Conservation (phyloP, 257 asterid genomes). For the Paraleonurus japonicus region DNA sequence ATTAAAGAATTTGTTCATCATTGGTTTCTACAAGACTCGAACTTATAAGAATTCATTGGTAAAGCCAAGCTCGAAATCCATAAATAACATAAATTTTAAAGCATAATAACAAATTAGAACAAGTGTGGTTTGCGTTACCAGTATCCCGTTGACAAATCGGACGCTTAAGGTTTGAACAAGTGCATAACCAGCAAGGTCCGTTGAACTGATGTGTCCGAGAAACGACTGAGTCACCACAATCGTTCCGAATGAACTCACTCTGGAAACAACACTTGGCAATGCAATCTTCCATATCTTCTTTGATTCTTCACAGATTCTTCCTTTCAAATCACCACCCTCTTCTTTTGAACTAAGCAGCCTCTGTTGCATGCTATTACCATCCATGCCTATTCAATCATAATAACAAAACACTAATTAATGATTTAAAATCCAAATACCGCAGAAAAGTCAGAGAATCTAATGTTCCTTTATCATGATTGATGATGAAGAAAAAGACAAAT, state of each 20-base stretch:
- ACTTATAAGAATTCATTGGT: too few relatives aligned
- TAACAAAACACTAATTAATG: not conserved
- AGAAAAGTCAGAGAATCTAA: too few relatives aligned
- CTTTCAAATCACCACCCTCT: not conserved
- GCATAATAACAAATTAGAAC: too few relatives aligned
- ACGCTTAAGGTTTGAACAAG: conserved; percentile 24
- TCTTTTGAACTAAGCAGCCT: not conserved
- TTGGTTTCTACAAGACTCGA: too few relatives aligned
- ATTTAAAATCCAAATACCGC: too few relatives aligned
- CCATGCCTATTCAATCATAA: conserved; percentile 14
- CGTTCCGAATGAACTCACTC: conserved; percentile 21
- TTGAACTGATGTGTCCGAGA: conserved; percentile 9
- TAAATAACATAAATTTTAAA: too few relatives aligned
- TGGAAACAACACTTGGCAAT: conserved; percentile 5
- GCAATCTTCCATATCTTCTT: conserved; percentile 29
- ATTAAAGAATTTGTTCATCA: too few relatives aligned
- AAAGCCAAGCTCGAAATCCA: too few relatives aligned
- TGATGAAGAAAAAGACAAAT: not conserved
- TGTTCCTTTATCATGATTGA: not conserved
- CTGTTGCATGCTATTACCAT: not conserved
- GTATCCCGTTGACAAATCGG: conserved; percentile 16
- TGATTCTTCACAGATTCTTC: conserved; percentile 8
- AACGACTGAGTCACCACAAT: conserved; percentile 20
- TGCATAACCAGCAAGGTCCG: conserved; percentile 18
- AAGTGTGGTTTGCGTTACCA: not conserved